A percentile compares a stretch with the other conserved stretches of the same genome.
phyloP scores from a whole-genome alignment of 2,329 filamentous ascomycete species.

The Colletotrichum cordylinicola region DNA sequence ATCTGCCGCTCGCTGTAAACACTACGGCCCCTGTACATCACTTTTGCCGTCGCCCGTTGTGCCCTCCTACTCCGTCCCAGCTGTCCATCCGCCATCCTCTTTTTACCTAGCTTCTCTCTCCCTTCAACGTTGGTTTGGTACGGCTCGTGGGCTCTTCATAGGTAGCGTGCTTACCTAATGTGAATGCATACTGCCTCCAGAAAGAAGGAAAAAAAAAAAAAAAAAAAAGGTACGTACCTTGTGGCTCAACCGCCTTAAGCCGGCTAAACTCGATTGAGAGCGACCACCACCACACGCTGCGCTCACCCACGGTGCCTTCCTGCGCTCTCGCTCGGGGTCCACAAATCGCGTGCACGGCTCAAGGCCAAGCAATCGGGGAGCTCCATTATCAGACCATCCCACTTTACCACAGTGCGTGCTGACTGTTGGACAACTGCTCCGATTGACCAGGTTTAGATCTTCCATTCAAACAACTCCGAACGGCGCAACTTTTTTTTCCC shows the following conservation, averaged over 20 bases:
- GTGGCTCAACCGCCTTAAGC: not conserved
- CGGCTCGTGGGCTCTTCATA: not conserved
- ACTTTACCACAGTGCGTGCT: slow-evolving; percentile 19
- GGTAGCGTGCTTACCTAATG: not conserved
- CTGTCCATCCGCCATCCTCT: not conserved
- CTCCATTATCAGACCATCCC: slow-evolving; percentile 23
- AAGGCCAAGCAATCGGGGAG: slow-evolving; percentile 6
- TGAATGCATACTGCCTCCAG: not conserved
- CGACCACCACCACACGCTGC: not conserved
- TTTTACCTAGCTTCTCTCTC: not conserved
- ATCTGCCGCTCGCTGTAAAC: not conserved
- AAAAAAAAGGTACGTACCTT: not conserved
- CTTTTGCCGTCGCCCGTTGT: not conserved
- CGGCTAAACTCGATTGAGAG: not conserved
- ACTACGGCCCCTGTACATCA: slow-evolving; percentile 1
- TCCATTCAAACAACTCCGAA: not conserved
- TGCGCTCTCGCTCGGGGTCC: not conserved
- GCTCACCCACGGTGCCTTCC: not conserved
- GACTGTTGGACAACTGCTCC: not conserved
- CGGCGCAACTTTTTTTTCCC: not conserved
- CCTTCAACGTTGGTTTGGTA: not conserved
- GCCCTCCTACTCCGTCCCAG: not conserved
- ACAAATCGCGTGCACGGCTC: slow-evolving; percentile 11
- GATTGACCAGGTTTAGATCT: slow-evolving; percentile 9
- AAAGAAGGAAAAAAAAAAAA: not conserved